Percentiles rank a stretch among this genome's conserved stretches.
phyloP scores from a whole-genome alignment of 805 yeast genomes.

The Yamadazyma takamatsuzukensis region DNA sequence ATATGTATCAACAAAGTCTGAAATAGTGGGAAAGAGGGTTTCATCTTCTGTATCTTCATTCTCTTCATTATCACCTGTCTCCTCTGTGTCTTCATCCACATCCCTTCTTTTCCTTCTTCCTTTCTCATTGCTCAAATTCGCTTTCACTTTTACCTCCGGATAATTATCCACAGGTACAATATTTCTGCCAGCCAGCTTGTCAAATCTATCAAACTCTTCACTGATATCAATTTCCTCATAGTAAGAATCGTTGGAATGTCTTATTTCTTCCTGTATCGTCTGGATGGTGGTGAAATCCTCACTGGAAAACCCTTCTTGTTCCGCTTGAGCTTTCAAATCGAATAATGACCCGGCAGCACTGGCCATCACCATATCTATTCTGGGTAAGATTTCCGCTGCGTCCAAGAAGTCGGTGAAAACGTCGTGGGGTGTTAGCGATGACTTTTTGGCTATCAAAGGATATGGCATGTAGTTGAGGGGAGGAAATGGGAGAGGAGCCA shows the following conservation, averaged over 20 bases:
- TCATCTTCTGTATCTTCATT: constrained; percentile 3
- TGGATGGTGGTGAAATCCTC: constrained; percentile 10
- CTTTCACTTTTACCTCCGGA: neutral
- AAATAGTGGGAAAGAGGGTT: no score
- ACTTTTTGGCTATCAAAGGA: constrained; percentile 33
- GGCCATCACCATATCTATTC: constrained; percentile 44
- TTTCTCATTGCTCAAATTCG: no score
- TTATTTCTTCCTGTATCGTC: constrained; percentile 2
- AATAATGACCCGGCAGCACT: constrained; percentile 43
- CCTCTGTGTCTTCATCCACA: no score
- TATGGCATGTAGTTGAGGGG: constrained; percentile 45
- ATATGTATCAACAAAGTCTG: no score
- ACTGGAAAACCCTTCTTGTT: constrained; percentile 27
- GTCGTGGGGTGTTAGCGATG: constrained; percentile 32
- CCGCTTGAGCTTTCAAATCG: constrained; percentile 33
- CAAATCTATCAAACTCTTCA: constrained; percentile 4
- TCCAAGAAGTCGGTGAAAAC: constrained; percentile 33
- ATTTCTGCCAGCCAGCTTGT: neutral
- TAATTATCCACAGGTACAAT: constrained; percentile 1
- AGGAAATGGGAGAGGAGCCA: constrained; percentile 44
- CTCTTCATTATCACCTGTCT: constrained; percentile 11
- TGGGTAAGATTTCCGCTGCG: constrained; percentile 34
- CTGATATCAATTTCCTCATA: constrained; percentile 3
- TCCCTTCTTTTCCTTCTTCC: no score
- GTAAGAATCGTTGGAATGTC: neutral